phyloP scores from a whole-genome alignment of 768 basidiomycete genomes.

The Mycena alexandri region DNA sequence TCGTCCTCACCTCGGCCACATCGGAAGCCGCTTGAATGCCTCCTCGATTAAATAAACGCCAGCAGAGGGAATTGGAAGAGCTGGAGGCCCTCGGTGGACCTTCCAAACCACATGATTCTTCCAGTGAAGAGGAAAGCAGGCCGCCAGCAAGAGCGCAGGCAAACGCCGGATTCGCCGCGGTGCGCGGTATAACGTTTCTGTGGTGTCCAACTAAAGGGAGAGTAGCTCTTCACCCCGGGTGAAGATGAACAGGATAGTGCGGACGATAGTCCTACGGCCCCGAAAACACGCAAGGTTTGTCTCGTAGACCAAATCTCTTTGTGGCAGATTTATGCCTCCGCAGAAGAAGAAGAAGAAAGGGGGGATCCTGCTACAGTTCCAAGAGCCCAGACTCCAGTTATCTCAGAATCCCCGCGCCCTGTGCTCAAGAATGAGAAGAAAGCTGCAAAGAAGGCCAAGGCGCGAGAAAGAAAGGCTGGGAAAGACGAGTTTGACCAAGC shows the following conservation, averaged over 20 bases:
- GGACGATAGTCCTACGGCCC: conserved; percentile 46
- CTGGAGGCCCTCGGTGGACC: conserved; percentile 66
- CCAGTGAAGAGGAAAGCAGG: conserved; percentile 55
- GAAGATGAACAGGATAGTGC: conserved; percentile 44
- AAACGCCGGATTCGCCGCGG: conserved; percentile 59
- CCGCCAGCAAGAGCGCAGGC: conserved; percentile 26
- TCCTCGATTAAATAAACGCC: conserved; percentile 84
- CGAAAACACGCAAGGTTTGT: conserved; percentile 56
- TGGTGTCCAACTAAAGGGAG: conserved; percentile 37
- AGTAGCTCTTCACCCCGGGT: conserved; percentile 58
- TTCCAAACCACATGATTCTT: conserved; percentile 44
- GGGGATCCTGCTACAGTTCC: conserved; percentile 24
- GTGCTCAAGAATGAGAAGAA: conserved; percentile 62
- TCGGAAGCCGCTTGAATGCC: conserved; percentile 56
- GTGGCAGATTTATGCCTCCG: conserved; percentile 28
- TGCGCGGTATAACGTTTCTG: conserved; percentile 43
- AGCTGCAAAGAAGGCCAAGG: conserved; percentile 73
- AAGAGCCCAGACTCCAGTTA: conserved; percentile 22
- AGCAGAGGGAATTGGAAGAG: conserved; percentile 88
- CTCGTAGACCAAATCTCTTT: background rate
- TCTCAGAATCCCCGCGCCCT: conserved; percentile 23
- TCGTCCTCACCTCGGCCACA: too few species aligned
- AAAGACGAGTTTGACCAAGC: conserved; percentile 88
- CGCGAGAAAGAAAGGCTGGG: conserved; percentile 74
- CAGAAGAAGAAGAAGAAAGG: conserved; percentile 61